Evolutionary conservation across 371 early-diverging fungal species (phyloP), one percentile per base, ranked within the genome.

Genomic region (Zychaea mexicana): DNA sequence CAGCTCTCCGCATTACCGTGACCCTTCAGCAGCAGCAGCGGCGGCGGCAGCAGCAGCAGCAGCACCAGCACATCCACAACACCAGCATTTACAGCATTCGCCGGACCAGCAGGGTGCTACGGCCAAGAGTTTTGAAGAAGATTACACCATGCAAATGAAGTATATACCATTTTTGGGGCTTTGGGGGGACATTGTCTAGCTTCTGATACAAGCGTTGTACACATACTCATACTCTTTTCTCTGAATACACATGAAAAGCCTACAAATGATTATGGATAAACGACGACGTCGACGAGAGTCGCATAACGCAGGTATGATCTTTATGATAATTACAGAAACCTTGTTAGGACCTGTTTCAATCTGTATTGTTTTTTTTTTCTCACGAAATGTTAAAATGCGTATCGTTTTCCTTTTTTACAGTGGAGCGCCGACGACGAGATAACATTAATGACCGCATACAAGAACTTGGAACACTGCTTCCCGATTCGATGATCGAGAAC

Each of bases 391-490:
- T 49, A 32, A 21, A 26, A 52, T 52, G 38, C 7, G 21, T 22
- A 49, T 15, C 12, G 28, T 21, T 19, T 17, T 3, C 4, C 17
- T 27, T 0, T 27, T 45, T 26, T 67, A 88, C 64, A 83, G 96
- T 98, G 17, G 98, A 98, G 68, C 85, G 97, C 63, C 89, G 98
- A 33, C 81, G 98, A 32, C 85, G 98, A 36, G 98, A 98, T 69
- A 94, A 95, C 79, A 98, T 98, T 78, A 98, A 98, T 74, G 98
- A 97, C 70, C 92, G 93, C 65, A 98, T 98, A 65, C 92, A 94
- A 65, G 97, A 97, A 71, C 85, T 98, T 26, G 85, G 88, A 27
- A 84, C 83, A 17, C 74, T 98, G 52, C 78, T 98, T 28, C 98
- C 98, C 12, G 90, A 89, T 33, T 47, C 72, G 32, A 84, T 79